Evolutionary conservation across 257 asterid species (phyloP), one percentile per base, ranked within the genome.

Genomic region (Plectranthus barbatus): DNA sequence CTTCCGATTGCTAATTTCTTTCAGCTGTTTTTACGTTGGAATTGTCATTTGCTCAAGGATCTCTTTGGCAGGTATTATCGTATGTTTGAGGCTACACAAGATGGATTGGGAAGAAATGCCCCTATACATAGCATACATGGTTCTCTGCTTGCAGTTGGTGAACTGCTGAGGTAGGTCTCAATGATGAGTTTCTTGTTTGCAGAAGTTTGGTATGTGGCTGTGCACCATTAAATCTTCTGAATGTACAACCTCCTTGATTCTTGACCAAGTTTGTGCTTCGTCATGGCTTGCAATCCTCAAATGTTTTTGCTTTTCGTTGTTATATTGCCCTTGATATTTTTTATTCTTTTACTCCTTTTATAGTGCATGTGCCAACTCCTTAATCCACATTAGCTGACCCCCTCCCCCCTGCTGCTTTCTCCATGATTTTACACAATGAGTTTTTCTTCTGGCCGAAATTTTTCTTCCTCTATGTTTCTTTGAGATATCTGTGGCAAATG

Each of bases 11-110:
- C 56, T 46, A 56, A 41, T 52, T 71, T 8, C 23, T 51, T 31
- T 53, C 31, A 3, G 47, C 18, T 49, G 31, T 42, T 63, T 40
- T 71, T 63, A 31, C 47, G 15, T 57, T 29, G 54, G 15, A 62
- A 58, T 24, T 17, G 55, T 51, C 68, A 36, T 67, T 68, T 67
- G 37, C 54, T 72, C 60, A 61, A 68, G 56, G 71, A 37, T 69
- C 59, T 34, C 67, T 11, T 44, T 67, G 66, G 37, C 81, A 92
- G 99, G 97, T 93, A 93, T 67, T 93, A 93, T 74, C 94, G 94
- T 56, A 93, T 93, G 99, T 93, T 93, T 79, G 97, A 93, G 86
- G 97, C 97, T 65, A 85, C 99, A 46, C 97, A 93, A 73, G 99
- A 93, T 75, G 96, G 99, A 52, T 72, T 93, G 84, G 95, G 90